These are phyloP conservation scores for Tubosaeta sp. DNA, from an alignment of 768 basidiomycete genomes.

Conservation along the genomic window DNA sequence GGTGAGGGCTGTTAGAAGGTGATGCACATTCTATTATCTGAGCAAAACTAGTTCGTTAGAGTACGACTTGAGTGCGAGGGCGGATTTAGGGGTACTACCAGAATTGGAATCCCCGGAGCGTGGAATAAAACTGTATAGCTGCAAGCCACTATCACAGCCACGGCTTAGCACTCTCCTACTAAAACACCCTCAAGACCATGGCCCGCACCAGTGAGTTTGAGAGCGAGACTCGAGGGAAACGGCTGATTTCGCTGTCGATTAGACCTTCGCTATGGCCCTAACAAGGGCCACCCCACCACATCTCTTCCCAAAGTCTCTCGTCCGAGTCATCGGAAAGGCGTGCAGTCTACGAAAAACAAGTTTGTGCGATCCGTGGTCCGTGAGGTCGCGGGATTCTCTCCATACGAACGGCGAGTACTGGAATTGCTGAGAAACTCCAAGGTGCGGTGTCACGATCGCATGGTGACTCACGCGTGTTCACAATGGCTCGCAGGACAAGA, in stretches of 20 bases:
- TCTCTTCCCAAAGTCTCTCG: constrained; percentile 67
- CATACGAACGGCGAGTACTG: constrained; percentile 97
- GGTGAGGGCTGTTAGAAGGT: constrained; percentile 52
- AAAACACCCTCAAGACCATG: constrained; percentile 55
- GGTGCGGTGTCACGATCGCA: constrained; percentile 41
- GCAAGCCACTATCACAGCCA: constrained; percentile 51
- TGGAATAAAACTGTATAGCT: constrained; percentile 53
- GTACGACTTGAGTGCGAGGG: neutral
- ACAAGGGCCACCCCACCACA: constrained; percentile 88
- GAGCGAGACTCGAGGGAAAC: neutral
- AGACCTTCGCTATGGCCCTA: constrained; percentile 85
- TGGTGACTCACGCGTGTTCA: neutral
- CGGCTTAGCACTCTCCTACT: neutral
- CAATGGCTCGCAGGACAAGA: constrained; percentile 74
- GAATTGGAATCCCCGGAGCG: constrained; percentile 18
- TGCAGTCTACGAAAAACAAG: constrained; percentile 82
- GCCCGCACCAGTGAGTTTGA: constrained; percentile 64
- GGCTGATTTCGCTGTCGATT: constrained; percentile 9
- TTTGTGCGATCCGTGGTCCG: constrained; percentile 92
- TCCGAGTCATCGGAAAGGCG: constrained; percentile 92
- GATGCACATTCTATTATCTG: constrained; percentile 19
- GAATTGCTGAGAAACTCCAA: constrained; percentile 98
- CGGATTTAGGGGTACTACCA: constrained; percentile 11
- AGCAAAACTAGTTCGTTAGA: constrained; percentile 7
- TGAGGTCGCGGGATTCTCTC: constrained; percentile 96